These are phyloP conservation scores for Trametes elegans DNA, from an alignment of 768 basidiomycete genomes.

Conservation along the genomic window DNA sequence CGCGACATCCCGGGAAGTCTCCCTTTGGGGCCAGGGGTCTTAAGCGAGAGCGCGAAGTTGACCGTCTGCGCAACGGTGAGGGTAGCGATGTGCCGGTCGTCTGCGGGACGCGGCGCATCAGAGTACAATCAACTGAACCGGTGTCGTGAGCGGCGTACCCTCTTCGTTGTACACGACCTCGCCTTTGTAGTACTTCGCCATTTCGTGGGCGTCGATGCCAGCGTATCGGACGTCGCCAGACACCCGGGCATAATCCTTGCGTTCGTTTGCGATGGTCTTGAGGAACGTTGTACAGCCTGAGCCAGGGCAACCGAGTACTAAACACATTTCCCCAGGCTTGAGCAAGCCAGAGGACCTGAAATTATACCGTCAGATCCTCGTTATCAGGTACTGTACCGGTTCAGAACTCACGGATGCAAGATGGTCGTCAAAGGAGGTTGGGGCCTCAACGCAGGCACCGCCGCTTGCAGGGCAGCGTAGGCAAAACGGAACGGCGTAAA, in stretches of 20 bases:
- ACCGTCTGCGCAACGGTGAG: slow-evolving; percentile 80
- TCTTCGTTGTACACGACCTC: slow-evolving; percentile 80
- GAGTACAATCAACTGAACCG: not conserved
- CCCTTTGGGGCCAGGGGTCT: slow-evolving; percentile 71
- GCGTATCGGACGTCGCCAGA: slow-evolving; percentile 78
- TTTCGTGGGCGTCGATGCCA: slow-evolving; percentile 73
- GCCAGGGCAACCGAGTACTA: slow-evolving; percentile 80
- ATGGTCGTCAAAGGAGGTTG: slow-evolving; percentile 47
- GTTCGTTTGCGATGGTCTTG: slow-evolving; percentile 77
- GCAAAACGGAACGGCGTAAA: slow-evolving; percentile 49
- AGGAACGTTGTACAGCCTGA: slow-evolving; percentile 87
- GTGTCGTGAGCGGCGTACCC: slow-evolving; percentile 36
- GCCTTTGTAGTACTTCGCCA: slow-evolving; percentile 73
- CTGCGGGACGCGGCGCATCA: slow-evolving; percentile 37
- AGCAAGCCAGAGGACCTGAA: slow-evolving; percentile 64
- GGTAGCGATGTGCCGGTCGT: slow-evolving; percentile 81
- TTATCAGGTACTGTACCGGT: not conserved
- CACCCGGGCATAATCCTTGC: slow-evolving; percentile 61
- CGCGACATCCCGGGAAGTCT: slow-evolving; percentile 66
- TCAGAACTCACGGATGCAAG: slow-evolving; percentile 49
- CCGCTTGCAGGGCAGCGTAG: slow-evolving; percentile 40
- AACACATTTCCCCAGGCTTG: slow-evolving; percentile 83
- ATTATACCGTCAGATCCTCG: not conserved
- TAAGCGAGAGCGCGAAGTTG: slow-evolving; percentile 65
- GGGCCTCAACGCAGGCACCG: slow-evolving; percentile 36